Evolutionary conservation across 1,284 basidiomycete genomes (phyloP), one percentile per base, ranked within the genome.

Genomic region (Schizopora paradoxa): DNA sequence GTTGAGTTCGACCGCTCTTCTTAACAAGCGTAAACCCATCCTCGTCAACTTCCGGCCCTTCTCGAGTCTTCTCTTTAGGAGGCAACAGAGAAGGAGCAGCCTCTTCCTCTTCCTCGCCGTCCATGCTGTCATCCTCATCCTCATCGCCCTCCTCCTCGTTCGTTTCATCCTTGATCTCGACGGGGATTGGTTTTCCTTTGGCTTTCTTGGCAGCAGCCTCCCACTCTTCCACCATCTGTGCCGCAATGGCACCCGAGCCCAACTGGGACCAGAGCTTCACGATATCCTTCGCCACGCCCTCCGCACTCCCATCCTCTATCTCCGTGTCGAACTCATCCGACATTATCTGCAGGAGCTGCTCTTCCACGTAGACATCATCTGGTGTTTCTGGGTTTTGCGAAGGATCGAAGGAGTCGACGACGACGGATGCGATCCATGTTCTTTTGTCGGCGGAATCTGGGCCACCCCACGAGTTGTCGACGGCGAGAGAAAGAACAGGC

Each of bases 1-100:
- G n/a, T n/a, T n/a, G n/a, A n/a, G n/a, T n/a, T n/a, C n/a, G n/a
- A n/a, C n/a, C n/a, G n/a, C n/a, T 83, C 38, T 73, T 70, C 64
- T 85, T 81, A 2, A 94, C 88, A 34, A 84, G 60, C 1, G 83
- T 89, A 59, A 95, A 94, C 1, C 91, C 91, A 48, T 94, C 90
- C 48, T 91, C 86, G 56, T 93, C 91, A 0, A 92, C 72, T 43
- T 86, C 75, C 0, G 82, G 82, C 59, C 85, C 82, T 37, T 73
- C 65, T 45, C 64, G 69, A 33, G 61, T 61, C 49, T 58, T 53
- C 34, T 58, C 41, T 29, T 63, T 56, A 6, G 53, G 58, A 26
- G 62, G 60, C 5, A 84, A 58, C 26, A 86, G 65, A 56, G 73
- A 67, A 2, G 85, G 84, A 4, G 67, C 75, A 41, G 73, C 73